A percentile compares a stretch with the other conserved stretches of the same genome.
phyloP scores from a whole-genome alignment of 805 yeast species.

The Yamadazyma phyllophila region DNA sequence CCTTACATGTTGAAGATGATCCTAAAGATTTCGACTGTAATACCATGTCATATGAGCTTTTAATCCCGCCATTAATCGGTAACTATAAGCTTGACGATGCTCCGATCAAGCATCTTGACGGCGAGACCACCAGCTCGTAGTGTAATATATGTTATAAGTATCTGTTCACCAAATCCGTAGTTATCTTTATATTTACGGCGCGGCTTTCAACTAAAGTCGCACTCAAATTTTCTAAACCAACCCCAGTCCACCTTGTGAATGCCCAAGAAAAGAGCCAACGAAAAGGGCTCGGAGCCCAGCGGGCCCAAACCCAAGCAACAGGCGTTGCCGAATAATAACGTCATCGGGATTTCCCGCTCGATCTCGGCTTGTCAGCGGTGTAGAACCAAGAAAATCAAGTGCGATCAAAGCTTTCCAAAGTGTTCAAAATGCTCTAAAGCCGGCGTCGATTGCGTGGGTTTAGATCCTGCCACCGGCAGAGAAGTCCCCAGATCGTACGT shows the following conservation, averaged over 20 bases:
- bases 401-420: slow-evolving; percentile 67
- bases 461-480: slow-evolving; percentile 86
- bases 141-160: not conserved
- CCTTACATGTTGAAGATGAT: slow-evolving; percentile 72
- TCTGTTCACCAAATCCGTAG: not conserved
- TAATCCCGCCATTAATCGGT: slow-evolving; percentile 59
- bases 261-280: not conserved
- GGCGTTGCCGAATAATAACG: not conserved
- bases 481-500: slow-evolving; percentile 81
- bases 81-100: slow-evolving; percentile 29
- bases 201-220: not conserved
- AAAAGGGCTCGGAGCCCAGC: not conserved
- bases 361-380: slow-evolving; percentile 88
- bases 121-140: not conserved
- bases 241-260: not conserved
- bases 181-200: not conserved
- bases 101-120: slow-evolving; percentile 30
- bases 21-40: slow-evolving; percentile 44
- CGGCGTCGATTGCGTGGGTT: slow-evolving; percentile 71
- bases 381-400: slow-evolving; percentile 60
- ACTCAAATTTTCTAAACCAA: no score
- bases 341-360: slow-evolving; percentile 53
- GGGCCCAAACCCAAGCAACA: not conserved
- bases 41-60: slow-evolving; percentile 64
- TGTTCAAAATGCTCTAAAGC: slow-evolving; percentile 64